Evolutionary conservation across 2,329 filamentous ascomycete genomes (phyloP), one percentile per base, ranked within the genome.

Genomic region (Ciborinia camelliae): DNA sequence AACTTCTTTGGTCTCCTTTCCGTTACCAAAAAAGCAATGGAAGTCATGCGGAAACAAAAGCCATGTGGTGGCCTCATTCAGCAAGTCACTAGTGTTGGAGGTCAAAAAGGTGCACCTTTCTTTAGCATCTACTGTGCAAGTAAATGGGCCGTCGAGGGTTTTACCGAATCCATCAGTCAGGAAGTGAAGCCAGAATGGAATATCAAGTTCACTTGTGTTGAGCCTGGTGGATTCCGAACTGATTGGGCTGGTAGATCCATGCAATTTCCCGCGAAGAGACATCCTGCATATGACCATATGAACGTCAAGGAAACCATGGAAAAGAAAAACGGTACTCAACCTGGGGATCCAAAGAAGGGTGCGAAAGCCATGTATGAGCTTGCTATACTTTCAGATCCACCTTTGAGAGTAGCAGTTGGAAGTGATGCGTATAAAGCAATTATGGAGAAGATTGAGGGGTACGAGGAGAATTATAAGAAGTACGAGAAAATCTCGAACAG

Each of bases 1-100:
- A 87, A 88, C 70, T 82, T 86, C 71, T 85, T 84, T 64, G 85
- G 85, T 3, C 73, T 85, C 0, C 72, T 86, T 5, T 78, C 82
- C 52, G 80, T 86, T 0, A 86, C 83, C 6, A 78, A 76, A 8
- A 77, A 77, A 5, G 76, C 75, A 2, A 66, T 79, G 4, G 74
- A 77, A 2, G 71, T 77, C 0, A 69, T 80, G 68, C 71, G 77
- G 3, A 64, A 73, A 50, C 68, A 74, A 69, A 41, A 77, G 37
- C 71, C 73, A 71, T n/a, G 71, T 74, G 51, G 76, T 75, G 65
- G 76, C 69, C 72, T 75, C 30, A 78, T 81, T 32, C 74, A 79
- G 32, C 77, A 80, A 47, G 72, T 81, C 6, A 79, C 78, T 0
- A 76, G 73, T 1, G 62, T 80, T 1, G 78, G 77, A 15, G 77